phyloP scores from a whole-genome alignment of 192 early-diverging fungal genomes.

The Coemansia guatemalensis region DNA sequence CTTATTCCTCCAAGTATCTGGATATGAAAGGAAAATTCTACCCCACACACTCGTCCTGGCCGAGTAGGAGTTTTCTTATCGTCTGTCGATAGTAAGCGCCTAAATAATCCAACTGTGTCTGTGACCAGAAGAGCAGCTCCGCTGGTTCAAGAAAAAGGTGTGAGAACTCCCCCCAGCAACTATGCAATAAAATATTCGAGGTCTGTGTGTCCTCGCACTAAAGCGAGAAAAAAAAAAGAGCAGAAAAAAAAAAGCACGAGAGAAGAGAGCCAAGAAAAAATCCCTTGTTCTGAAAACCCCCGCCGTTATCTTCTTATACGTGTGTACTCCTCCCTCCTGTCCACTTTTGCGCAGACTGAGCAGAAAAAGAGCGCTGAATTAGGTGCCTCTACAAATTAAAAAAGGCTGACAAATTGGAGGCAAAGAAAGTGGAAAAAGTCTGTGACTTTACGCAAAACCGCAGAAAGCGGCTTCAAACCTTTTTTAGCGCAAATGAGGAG shows the following conservation, averaged over 20 bases:
- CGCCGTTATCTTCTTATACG: neutral
- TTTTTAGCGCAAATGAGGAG: neutral
- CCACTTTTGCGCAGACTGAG: neutral
- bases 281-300: neutral
- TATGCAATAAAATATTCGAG: neutral
- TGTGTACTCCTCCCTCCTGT: neutral
- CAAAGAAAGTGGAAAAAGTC: neutral
- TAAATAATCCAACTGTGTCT: neutral
- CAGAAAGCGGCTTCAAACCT: neutral
- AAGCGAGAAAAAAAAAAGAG: neutral
- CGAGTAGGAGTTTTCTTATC: neutral
- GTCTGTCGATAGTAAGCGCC: neutral
- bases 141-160: neutral
- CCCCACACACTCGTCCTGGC: neutral
- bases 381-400: neutral
- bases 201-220: neutral
- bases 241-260: neutral
- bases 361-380: neutral
- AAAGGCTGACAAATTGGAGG: neutral
- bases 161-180: neutral
- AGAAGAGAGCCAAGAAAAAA: neutral
- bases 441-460: neutral
- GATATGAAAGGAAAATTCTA: neutral
- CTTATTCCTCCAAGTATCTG: neutral
- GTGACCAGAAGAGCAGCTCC: neutral